A percentile compares a stretch with the other conserved stretches of the same genome.
Evolutionary conservation across 2,329 filamentous ascomycete genomes (phyloP).

Genomic region (Penicillium olsonii): DNA sequence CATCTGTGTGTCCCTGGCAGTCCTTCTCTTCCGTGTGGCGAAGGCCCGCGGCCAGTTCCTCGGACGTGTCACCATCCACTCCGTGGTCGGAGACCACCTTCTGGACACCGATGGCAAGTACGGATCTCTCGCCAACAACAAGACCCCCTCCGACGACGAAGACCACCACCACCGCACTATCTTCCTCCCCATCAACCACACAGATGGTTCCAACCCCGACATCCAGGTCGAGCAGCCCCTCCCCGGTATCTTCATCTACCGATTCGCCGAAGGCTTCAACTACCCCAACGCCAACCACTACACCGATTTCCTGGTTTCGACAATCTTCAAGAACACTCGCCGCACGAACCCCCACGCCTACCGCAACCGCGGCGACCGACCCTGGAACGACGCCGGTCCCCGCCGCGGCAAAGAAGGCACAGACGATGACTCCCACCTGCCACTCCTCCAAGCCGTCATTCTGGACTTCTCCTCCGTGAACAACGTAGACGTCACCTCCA

Average conservation of each 20-base stretch:
- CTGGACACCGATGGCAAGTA: conserved; percentile 66
- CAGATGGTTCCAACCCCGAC: conserved; percentile 87
- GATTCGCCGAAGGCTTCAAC: conserved; percentile 92
- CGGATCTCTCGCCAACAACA: conserved; percentile 51
- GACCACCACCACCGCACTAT: conserved; percentile 68
- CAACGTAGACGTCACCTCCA: conserved; percentile 87
- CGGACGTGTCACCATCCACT: conserved; percentile 79
- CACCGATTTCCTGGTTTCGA: conserved; percentile 72
- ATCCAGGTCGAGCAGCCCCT: conserved; percentile 79
- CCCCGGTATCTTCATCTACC: conserved; percentile 93
- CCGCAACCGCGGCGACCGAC: conserved; percentile 70
- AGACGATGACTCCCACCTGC: conserved; percentile 53
- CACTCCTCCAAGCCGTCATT: conserved; percentile 83
- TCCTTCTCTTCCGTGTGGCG: conserved; percentile 81
- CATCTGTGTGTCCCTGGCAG: conserved; percentile 71
- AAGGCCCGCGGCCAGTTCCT: conserved; percentile 82
- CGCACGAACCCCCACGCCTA: conserved; percentile 73
- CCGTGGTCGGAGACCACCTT: conserved; percentile 74
- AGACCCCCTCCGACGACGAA: conserved; percentile 36
- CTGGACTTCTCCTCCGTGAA: conserved; percentile 93
- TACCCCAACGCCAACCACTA: conserved; percentile 93
- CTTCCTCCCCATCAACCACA: conserved; percentile 82
- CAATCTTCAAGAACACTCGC: conserved; percentile 70
- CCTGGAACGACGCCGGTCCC: conserved; percentile 93
- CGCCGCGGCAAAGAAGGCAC: conserved; percentile 54